Evolutionary conservation across 352 stramenopile genomes (phyloP), one percentile per base, ranked within the genome.

Genomic region (Globisporangium cystogenes): DNA sequence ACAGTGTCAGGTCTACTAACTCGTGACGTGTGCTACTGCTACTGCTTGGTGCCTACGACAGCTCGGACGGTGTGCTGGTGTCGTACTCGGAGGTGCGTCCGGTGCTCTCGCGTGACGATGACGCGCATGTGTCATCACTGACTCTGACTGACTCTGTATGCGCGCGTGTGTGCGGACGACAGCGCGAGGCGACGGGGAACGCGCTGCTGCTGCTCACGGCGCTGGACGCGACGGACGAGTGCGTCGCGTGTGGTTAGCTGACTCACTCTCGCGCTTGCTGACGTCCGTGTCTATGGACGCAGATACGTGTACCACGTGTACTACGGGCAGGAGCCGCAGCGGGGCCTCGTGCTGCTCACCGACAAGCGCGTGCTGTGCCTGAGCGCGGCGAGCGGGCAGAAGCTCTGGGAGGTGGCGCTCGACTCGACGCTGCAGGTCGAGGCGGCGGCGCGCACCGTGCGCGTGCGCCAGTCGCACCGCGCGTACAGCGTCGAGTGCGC

Each of bases 251-350:
- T 29, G 21, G 3, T 36, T 3, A 15, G 31, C 14, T 39, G 12
- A n/a, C n/a, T n/a, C n/a, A n/a, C n/a, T n/a, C n/a, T n/a, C n/a
- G n/a, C n/a, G n/a, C n/a, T n/a, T n/a, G n/a, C n/a, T n/a, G n/a
- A n/a, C n/a, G n/a, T n/a, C n/a, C n/a, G n/a, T n/a, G n/a, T n/a
- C n/a, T n/a, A 0, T 40, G 15, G 35, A 43, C 12, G 7, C 20
- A 92, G 81, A 51, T 92, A 92, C 50, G 77, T 93, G 23, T 93
- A 83, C 58, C 83, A 93, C 53, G 67, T 92, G 14, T 82, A 92
- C 59, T 90, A 90, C 48, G 79, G 79, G 11, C 66, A 86, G 5
- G 78, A 88, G 21, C 64, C 73, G 1, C 68, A 78, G 35, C 77
- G 78, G 1, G 82, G 82, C 0, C 67, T 93, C 23, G 59, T 93